Base-by-base conservation (phyloP, 345 rosid species). In the Brassica juncea region DNA sequence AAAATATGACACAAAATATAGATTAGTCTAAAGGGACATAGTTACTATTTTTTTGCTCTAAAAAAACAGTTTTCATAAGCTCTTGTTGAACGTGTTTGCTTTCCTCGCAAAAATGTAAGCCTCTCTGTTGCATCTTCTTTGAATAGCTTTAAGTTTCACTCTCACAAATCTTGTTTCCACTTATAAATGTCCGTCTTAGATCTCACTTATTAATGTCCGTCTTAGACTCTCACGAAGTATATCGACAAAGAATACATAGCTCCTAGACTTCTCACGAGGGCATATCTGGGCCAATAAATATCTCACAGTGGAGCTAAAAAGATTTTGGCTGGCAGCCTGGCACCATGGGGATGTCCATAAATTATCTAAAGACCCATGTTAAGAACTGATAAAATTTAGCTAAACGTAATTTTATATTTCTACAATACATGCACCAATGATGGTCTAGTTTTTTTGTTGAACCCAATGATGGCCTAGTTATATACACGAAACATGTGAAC, bases 71-170 rank as follows among this genome's bases (percentile, higher is more conserved):
- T n/a, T n/a, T 47, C 58, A 7, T 1, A 44, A 42, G 35, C 35
- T 27, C 65, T 69, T 28, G 10, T 69, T 9, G 42, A 69, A 52
- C 28, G 72, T 61, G 57, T 15, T 60, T 25, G 63, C 64, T 25
- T 60, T 60, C 64, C 32, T 60, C 27, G 32, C 35, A 9, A 61
- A 61, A 61, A 16, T 60, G 34, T 28, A 61, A 12, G 54, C 54
- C 5, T 44, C 15, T 44, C 54, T 12, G 54, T 12, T 44, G 4
- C 14, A 12, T 44, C 15, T 44, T 42, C 49, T 42, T 44, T 44
- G 54, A 11, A 44, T 44, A 44, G 15, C 54, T 11, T 15, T 44
- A 44, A 44, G 4, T 11, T 44, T 44, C 54, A 11, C 54, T 44
- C 54, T 12, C 54, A 44, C 54, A 44, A 44, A 11, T 44, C n/a